phyloP scores from a whole-genome alignment of 2,329 filamentous ascomycete genomes.

The Alternaria tenuissima region DNA sequence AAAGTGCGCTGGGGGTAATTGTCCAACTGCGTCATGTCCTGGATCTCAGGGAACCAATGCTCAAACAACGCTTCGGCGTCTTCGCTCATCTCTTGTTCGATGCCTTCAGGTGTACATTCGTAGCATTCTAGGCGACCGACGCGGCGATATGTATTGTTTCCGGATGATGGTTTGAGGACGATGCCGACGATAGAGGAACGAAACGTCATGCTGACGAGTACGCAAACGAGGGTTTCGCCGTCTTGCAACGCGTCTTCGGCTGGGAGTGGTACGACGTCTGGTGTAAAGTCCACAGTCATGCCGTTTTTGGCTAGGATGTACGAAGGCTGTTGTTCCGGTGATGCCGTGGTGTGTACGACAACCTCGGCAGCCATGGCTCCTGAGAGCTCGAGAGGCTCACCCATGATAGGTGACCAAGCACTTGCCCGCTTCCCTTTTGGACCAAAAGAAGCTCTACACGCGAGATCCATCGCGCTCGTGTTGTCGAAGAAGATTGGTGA shows the following conservation, averaged over 20 bases:
- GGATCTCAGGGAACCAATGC: slow-evolving; percentile 48
- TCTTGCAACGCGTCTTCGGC: slow-evolving; percentile 38
- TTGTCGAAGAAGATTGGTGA: slow-evolving; percentile 49
- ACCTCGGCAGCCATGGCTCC: slow-evolving; percentile 49
- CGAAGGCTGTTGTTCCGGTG: slow-evolving; percentile 15
- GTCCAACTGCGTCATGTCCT: slow-evolving; percentile 49
- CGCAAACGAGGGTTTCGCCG: slow-evolving; percentile 44
- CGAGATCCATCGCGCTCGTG: slow-evolving; percentile 47
- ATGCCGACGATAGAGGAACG: slow-evolving; percentile 47
- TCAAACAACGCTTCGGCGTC: slow-evolving; percentile 47
- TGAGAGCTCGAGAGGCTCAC: slow-evolving; percentile 39
- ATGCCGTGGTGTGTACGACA: slow-evolving; percentile 24
- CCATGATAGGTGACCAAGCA: slow-evolving; percentile 43
- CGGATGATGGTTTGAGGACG: slow-evolving; percentile 35
- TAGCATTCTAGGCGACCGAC: slow-evolving; percentile 49
- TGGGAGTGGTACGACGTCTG: slow-evolving; percentile 39
- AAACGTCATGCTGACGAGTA: slow-evolving; percentile 49
- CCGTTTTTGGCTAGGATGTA: slow-evolving; percentile 40
- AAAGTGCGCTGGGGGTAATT: slow-evolving; percentile 41
- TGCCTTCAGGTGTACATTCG: slow-evolving; percentile 40
- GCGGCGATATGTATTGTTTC: slow-evolving; percentile 38
- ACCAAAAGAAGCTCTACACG: slow-evolving; percentile 42
- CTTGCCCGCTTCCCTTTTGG: slow-evolving; percentile 29
- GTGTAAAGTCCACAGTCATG: slow-evolving; percentile 44
- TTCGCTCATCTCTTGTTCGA: slow-evolving; percentile 43